These are phyloP conservation scores for Medicago truncatula DNA, from an alignment of 306 rosid species.

Conservation along the genomic window MtrunA17r5.0-ANR NC_053048.1:52328001-52328500, in stretches of 20 bases:
- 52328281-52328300: slow-evolving; percentile 86
- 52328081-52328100: background rate
- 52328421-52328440: slow-evolving; percentile 10
- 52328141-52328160: slow-evolving; percentile 97
- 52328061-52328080: slow-evolving; percentile 5
- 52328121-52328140: slow-evolving; percentile 95
- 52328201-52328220: slow-evolving; percentile 32
- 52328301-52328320: slow-evolving; percentile 78
- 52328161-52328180: slow-evolving; percentile 82
- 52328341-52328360: slow-evolving; percentile 13
- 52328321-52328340: slow-evolving; percentile 84
- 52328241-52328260: slow-evolving; percentile 58
- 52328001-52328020: slow-evolving; percentile 10
- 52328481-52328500: slow-evolving; percentile 22
- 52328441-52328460: slow-evolving; percentile 26
- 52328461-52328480: slow-evolving; percentile 24
- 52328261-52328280: slow-evolving; percentile 79
- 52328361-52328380: slow-evolving; percentile 4
- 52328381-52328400: slow-evolving; percentile 10
- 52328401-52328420: slow-evolving; percentile 31
- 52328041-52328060: slow-evolving; percentile 20
- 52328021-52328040: slow-evolving; percentile 23
- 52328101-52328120: slow-evolving; percentile 23
- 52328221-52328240: slow-evolving; percentile 38
- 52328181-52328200: slow-evolving; percentile 8